These are phyloP conservation scores for Rheum nobile DNA, from an alignment of 148 eudicot genomes.

Conservation along the genomic window DNA sequence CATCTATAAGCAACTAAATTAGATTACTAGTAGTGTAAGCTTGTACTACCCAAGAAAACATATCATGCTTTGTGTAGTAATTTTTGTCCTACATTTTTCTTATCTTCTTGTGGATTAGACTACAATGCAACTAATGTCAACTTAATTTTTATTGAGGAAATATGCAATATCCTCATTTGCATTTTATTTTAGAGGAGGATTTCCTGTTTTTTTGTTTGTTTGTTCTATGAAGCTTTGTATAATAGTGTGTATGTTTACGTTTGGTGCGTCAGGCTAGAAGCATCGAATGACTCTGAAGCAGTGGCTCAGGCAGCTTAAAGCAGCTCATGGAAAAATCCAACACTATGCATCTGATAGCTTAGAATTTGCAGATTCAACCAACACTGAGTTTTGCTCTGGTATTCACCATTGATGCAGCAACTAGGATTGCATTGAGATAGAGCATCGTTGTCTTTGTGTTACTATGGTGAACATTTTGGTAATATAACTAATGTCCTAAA, in stretches of 20 bases:
- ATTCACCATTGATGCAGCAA: no score
- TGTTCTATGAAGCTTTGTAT: background rate
- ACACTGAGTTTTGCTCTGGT: no score
- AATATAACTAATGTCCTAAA: no score
- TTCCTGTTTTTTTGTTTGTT: background rate
- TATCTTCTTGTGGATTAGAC: no score
- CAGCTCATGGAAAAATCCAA: background rate
- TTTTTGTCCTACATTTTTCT: no score
- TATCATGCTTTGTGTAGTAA: no score
- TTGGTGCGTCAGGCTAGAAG: conserved; percentile 24
- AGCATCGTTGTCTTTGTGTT: no score
- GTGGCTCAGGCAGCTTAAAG: conserved; percentile 39
- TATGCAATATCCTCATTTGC: background rate
- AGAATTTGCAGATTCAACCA: no score
- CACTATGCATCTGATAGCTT: background rate
- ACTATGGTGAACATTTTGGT: no score
- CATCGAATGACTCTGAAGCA: conserved; percentile 35
- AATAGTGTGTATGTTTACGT: background rate
- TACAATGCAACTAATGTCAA: no score
- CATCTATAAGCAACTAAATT: background rate
- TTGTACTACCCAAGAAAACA: background rate
- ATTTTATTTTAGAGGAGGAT: background rate
- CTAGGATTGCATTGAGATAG: no score
- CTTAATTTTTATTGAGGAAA: no score
- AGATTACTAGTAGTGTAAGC: background rate